phyloP scores from a whole-genome alignment of 371 early-diverging fungal genomes.

The Paraphysoderma sedebokerense region DNA sequence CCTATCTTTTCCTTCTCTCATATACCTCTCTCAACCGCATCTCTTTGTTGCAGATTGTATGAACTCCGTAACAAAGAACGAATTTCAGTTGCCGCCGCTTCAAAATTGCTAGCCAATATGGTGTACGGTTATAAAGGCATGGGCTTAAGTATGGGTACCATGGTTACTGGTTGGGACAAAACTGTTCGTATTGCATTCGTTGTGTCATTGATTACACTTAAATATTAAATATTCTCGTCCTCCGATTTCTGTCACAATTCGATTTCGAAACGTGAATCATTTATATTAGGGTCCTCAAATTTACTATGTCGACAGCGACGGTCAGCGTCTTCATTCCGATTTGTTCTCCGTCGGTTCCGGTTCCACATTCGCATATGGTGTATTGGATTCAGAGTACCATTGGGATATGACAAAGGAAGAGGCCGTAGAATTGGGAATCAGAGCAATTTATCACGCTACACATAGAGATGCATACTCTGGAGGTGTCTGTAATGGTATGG shows the following conservation, averaged over 20 bases:
- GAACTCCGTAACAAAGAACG: slow-evolving; percentile 96
- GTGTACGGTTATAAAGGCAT: slow-evolving; percentile 96
- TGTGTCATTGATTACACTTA: too few species aligned
- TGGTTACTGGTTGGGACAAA: slow-evolving; percentile 99
- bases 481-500: slow-evolving; percentile 73
- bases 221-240: not conserved
- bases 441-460: slow-evolving; percentile 97
- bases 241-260: too few species aligned
- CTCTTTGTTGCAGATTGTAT: slow-evolving; percentile 39
- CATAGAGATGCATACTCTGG: slow-evolving; percentile 98
- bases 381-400: slow-evolving; percentile 84
- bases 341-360: slow-evolving; percentile 97
- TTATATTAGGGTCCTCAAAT: slow-evolving; percentile 69
- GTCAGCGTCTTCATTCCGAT: slow-evolving; percentile 79
- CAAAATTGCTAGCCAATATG: slow-evolving; percentile 90
- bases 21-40: not conserved
- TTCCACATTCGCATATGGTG: slow-evolving; percentile 94
- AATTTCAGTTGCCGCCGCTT: slow-evolving; percentile 98
- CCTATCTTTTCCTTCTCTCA: not conserved
- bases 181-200: slow-evolving; percentile 28
- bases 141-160: slow-evolving; percentile 99
- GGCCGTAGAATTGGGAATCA: slow-evolving; percentile 87
- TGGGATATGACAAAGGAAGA: slow-evolving; percentile 81
- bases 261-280: not conserved
- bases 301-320: slow-evolving; percentile 98